Evolutionary conservation across 805 yeast species (phyloP).

Genomic region (Hagleromyces aurorensis): DNA sequence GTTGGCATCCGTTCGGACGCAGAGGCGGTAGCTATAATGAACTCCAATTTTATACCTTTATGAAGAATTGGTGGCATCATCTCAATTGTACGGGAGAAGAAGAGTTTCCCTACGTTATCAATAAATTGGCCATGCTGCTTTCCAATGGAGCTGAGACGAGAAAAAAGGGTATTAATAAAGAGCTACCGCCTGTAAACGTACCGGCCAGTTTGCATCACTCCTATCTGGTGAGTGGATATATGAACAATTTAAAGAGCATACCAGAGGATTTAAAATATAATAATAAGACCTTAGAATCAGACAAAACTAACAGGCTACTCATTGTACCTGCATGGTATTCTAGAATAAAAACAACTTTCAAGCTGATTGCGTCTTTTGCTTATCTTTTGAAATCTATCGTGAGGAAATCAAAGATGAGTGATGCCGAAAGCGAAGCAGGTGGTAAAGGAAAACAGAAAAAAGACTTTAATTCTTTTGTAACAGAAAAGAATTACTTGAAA

Average conservation of each 20-base stretch:
- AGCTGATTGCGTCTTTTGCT: constrained; percentile 5
- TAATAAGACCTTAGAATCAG: background rate
- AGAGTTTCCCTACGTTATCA: constrained; percentile 20
- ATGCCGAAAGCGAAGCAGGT: constrained; percentile 1
- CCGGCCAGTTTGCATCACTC: constrained; percentile 16
- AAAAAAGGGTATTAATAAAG: constrained; percentile 22
- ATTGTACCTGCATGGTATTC: constrained; percentile 4
- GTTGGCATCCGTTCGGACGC: constrained; percentile 30
- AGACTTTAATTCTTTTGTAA: constrained; percentile 20
- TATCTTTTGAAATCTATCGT: constrained; percentile 6
- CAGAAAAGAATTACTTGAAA: constrained; percentile 22
- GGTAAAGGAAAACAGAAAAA: constrained; percentile 1
- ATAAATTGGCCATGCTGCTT: constrained; percentile 18
- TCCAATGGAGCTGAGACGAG: constrained; percentile 19
- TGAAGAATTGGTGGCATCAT: constrained; percentile 25
- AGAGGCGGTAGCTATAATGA: constrained; percentile 11
- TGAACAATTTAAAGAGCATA: constrained; percentile 10
- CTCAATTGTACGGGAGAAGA: constrained; percentile 29
- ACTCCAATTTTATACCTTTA: constrained; percentile 26
- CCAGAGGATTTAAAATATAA: constrained; percentile 11
- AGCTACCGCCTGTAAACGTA: constrained; percentile 16
- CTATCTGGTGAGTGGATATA: constrained; percentile 19
- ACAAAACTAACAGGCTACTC: constrained; percentile 1
- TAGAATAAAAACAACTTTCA: constrained; percentile 5
- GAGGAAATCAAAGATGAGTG: constrained; percentile 4